Evolutionary conservation across 257 asterid genomes (phyloP), one percentile per base, ranked within the genome.

Genomic region (Solanum chaucha): DNA sequence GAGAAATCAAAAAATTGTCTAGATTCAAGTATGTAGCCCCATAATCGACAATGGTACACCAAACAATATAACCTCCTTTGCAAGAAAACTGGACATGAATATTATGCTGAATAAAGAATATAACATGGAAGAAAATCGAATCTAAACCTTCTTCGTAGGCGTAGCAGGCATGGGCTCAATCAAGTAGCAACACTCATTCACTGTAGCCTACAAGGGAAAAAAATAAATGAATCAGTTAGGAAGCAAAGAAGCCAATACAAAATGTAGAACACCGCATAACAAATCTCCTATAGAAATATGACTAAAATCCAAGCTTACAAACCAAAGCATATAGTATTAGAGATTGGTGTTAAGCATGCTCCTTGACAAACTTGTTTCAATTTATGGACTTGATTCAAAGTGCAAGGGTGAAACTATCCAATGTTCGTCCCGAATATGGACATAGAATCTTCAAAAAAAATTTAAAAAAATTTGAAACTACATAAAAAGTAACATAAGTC

Each of bases 121-220:
- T 51, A 28, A 58, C 46, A 70, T 35, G 12, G 68, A 73, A 13
- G 34, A n/a, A 73, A 74, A 30, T 8, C 4, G 36, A 26, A 35
- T 67, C 82, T 86, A 32, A 59, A 94, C 97, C 97, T 91, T 93
- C 92, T 91, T 92, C 94, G 90, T 91, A 48, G 93, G 90, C 94
- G 90, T 91, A 48, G 94, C 90, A 89, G 97, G 97, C 97, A 94
- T 94, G 91, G 87, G 90, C 89, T 88, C 87, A 80, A 24, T 41
- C 46, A 83, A 88, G 86, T 86, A 64, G 84, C 83, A 75, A 82
- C 86, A 83, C 40, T 67, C 82, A n/a, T 74, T 82, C 82, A n/a
- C 36, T 68, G 38, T 68, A 46, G 86, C 87, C 92, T 90, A 89
- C 74, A 86, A 46, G 86, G 85, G 9, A 59, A 77, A 85, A 75